Evolutionary conservation across 129 eudicot genomes (phyloP).

Genomic region (Apium graveolens): DNA sequence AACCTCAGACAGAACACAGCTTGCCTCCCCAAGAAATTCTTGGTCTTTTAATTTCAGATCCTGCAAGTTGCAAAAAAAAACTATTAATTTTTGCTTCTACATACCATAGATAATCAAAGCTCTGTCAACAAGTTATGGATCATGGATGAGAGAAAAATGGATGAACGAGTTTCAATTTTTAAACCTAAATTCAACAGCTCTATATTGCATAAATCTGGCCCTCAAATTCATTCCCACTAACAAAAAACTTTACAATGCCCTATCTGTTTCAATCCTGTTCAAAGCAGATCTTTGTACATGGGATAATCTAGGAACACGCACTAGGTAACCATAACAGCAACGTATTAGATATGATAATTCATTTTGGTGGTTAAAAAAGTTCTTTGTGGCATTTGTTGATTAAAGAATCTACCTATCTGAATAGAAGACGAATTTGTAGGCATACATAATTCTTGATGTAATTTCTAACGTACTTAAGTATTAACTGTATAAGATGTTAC

Average conservation of each 20-base stretch:
- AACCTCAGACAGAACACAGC: constrained; percentile 86
- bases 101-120: background rate
- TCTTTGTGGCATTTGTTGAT: background rate
- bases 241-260: background rate
- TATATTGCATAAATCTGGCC: background rate
- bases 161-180: background rate
- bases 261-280: background rate
- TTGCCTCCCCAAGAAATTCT: constrained; percentile 92
- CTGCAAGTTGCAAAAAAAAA: constrained; percentile 31
- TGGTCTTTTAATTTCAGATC: constrained; percentile 69
- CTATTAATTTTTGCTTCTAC: background rate
- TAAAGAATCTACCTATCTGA: background rate
- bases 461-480: background rate
- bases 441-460: background rate
- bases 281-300: background rate
- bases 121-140: background rate
- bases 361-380: background rate
- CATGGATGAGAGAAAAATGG: background rate
- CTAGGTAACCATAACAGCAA: background rate
- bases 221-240: background rate
- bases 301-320: background rate
- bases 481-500: background rate
- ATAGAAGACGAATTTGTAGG: background rate
- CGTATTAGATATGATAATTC: background rate
- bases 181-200: background rate